Evolutionary conservation across 139 green algal species (phyloP), one percentile per base, ranked within the genome.

Genomic region (Gonium pectorale): DNA sequence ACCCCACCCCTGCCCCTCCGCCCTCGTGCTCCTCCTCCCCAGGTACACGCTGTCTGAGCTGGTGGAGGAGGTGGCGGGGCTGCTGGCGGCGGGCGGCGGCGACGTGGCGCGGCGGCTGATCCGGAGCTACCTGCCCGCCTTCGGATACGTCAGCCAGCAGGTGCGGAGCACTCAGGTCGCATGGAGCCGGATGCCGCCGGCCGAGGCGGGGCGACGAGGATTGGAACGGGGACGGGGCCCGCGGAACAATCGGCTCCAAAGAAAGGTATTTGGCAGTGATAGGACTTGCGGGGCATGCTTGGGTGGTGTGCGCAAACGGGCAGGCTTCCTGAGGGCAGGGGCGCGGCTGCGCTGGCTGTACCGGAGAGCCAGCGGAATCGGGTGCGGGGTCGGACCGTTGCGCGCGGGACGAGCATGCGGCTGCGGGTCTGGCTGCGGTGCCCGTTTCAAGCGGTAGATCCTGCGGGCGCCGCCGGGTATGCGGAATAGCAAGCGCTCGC

Each of bases 61-160:
- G 64, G 59, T 85, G 24, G 64, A 85, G 46, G 79, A 85, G 64
- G 31, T 46, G 22, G 44, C 77, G 79, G 46, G 49, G 33, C 46
- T 77, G 31, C n/a, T 85, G 79, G 79, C 46, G 35, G 64, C 24
- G 35, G 37, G 26, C 1, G 79, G 79, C 44, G 63, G 79, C 2
- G 35, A 67, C 17, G 6, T 67, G 66, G 79, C 29, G 0, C 31
- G 46, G 22, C 46, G 64, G 21, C 8, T 69, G 26, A 26, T 85
- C 3, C 46, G 46, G 29, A 68, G 13, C 79, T 85, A 85, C 64
- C 5, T 85, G 8, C 79, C 79, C 26, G 27, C 41, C 37, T 85
- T 85, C 64, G 67, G 11, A 46, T 85, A 78, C 79, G 67, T 43
- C n/a, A 19, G 26, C 7, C 79, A 46, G 2, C 40, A 83, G 77